Percentiles rank a stretch among this genome's conserved stretches.
Conservation (phyloP, 768 basidiomycete genomes). For the Psilocybe cyanescens region DNA sequence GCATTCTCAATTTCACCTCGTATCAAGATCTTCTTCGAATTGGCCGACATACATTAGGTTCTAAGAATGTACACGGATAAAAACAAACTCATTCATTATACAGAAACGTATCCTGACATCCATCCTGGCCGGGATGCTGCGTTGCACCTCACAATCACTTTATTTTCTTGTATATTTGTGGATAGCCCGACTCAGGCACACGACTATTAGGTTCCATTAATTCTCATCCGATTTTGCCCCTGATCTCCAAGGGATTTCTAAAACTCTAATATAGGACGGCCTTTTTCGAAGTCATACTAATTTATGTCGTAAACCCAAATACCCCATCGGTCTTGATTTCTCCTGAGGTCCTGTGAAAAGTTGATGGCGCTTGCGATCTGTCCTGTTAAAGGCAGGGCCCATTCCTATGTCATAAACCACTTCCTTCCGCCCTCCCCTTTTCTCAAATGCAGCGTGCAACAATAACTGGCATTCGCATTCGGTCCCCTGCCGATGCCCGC, state of each 20-base stretch:
- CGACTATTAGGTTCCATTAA: constrained; percentile 20
- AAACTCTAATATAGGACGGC: constrained; percentile 53
- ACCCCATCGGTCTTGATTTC: constrained; percentile 45
- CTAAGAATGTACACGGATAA: no score
- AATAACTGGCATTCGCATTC: constrained; percentile 52
- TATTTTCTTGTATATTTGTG: neutral
- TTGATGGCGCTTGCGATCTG: constrained; percentile 28
- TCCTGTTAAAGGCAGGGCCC: constrained; percentile 36
- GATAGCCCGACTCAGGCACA: constrained; percentile 17
- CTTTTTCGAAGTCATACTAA: constrained; percentile 32
- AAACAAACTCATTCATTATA: neutral
- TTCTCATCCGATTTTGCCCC: constrained; percentile 39
- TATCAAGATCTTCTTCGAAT: no score
- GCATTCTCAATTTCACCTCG: no score
- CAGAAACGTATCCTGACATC: neutral
- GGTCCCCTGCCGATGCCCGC: constrained; percentile 55
- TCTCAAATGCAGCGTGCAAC: constrained; percentile 53
- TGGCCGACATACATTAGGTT: no score
- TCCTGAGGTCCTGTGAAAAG: constrained; percentile 35
- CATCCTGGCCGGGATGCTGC: no score
- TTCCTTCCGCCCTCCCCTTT: constrained; percentile 18
- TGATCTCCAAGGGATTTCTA: constrained; percentile 45
- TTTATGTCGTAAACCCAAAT: constrained; percentile 41
- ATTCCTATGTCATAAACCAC: constrained; percentile 28
- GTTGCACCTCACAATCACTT: neutral